A percentile compares a stretch with the other conserved stretches of the same genome.
phyloP scores from a whole-genome alignment of 306 rosid species.

The Gastrolobium bilobum region DNA sequence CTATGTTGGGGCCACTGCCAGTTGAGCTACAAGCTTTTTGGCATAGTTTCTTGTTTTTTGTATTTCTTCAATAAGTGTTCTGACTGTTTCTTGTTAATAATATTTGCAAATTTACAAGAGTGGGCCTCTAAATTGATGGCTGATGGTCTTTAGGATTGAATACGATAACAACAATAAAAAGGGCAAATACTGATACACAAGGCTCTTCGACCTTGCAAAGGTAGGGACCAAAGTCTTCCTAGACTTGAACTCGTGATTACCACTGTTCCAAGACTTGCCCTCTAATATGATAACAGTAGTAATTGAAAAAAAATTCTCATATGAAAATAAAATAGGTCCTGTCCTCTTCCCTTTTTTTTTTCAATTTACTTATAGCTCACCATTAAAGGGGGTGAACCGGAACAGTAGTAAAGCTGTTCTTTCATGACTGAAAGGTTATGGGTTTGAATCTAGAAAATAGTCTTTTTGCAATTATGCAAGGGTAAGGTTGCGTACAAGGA shows the following conservation, averaged over 20 bases:
- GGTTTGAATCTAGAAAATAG: too few relatives aligned
- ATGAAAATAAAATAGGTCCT: neutral
- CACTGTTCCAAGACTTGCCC: too few relatives aligned
- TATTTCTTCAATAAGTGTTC: neutral
- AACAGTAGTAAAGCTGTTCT: too few relatives aligned
- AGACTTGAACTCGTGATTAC: too few relatives aligned
- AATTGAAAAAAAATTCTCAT: neutral
- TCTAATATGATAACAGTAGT: neutral
- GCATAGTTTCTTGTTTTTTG: neutral
- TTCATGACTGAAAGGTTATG: too few relatives aligned
- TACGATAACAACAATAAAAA: neutral
- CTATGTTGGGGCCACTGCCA: neutral
- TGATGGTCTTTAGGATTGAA: neutral
- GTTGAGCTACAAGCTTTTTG: neutral
- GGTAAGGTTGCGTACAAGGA: too few relatives aligned
- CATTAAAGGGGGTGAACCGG: neutral
- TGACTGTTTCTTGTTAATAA: neutral
- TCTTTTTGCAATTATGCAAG: too few relatives aligned
- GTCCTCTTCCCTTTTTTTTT: neutral
- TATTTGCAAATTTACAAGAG: neutral
- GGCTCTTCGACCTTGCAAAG: too few relatives aligned
- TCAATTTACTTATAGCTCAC: neutral
- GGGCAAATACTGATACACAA: too few relatives aligned
- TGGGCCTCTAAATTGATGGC: neutral
- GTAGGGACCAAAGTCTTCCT: too few relatives aligned